phyloP scores from a whole-genome alignment of 257 asterid genomes.

The Linderniella brevidens region DNA sequence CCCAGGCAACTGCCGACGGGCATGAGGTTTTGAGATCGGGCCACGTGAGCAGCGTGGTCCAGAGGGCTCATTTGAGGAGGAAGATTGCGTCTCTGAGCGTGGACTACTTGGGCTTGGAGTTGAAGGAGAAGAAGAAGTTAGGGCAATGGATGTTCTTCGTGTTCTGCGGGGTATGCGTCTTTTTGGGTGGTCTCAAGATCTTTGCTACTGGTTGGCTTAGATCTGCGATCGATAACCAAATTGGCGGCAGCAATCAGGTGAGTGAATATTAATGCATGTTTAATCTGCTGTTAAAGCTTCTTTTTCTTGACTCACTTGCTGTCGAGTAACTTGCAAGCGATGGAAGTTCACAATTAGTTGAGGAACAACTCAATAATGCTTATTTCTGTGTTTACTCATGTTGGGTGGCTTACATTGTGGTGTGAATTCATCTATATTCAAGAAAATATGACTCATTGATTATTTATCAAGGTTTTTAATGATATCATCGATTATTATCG shows the following conservation, averaged over 20 bases:
- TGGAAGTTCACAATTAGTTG: no score
- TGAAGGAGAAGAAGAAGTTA: conserved; percentile 49
- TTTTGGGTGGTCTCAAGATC: conserved; percentile 68
- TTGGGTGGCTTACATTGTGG: no score
- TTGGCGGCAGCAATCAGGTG: conserved; percentile 57
- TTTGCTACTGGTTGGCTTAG: conserved; percentile 94
- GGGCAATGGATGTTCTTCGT: conserved; percentile 75
- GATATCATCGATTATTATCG: neutral
- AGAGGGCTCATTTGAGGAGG: conserved; percentile 64
- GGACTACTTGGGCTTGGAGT: conserved; percentile 60
- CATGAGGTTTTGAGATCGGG: conserved; percentile 33
- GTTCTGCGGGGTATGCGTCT: conserved; percentile 72
- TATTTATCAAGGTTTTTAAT: no score
- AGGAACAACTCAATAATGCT: no score
- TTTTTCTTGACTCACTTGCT: no score
- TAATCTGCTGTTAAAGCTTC: no score
- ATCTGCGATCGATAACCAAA: conserved; percentile 54
- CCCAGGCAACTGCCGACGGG: conserved; percentile 31
- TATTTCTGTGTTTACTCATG: no score
- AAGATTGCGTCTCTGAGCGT: conserved; percentile 46
- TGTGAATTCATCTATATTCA: neutral
- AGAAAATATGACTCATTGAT: no score
- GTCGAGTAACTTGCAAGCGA: no score
- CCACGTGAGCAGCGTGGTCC: conserved; percentile 47
- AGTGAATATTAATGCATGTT: conserved; percentile 1